Conservation (phyloP, 176 grass and related monocot genomes). For the Triticum dicoccoides region DNA sequence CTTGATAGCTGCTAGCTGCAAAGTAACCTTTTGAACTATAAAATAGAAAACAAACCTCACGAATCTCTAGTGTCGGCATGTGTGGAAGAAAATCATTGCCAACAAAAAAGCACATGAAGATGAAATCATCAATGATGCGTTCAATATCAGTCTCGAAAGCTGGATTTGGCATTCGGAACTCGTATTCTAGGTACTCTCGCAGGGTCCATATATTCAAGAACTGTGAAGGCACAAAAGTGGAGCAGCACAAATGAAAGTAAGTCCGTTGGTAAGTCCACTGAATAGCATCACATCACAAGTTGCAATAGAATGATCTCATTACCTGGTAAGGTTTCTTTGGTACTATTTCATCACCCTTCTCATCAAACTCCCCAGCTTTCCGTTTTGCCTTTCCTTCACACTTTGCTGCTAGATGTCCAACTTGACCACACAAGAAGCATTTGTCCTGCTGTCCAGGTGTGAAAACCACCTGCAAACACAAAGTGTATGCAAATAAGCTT, state of each 20-base stretch:
- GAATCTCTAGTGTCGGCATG: conserved; percentile 97
- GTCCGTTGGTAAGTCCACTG: neutral
- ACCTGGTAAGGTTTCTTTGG: conserved; percentile 98
- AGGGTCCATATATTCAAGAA: conserved; percentile 99
- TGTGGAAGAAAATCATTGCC: conserved; percentile 99
- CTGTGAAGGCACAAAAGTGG: conserved; percentile 36
- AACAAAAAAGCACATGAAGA: conserved; percentile 99
- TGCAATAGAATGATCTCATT: conserved; percentile 4
- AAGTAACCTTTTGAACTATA: conserved; percentile 24
- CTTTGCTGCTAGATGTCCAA: conserved; percentile 92
- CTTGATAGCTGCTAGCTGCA: conserved; percentile 1
- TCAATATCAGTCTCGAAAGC: conserved; percentile 91
- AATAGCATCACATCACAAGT: neutral
- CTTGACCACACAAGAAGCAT: conserved; percentile 96
- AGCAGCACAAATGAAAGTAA: conserved; percentile 9
- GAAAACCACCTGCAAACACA: conserved; percentile 79
- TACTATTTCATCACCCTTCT: conserved; percentile 67
- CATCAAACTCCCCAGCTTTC: conserved; percentile 94
- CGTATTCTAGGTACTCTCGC: conserved; percentile 87
- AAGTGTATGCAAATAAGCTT: conserved; percentile 10
- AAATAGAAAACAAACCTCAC: conserved; percentile 68
- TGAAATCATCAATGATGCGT: conserved; percentile 96
- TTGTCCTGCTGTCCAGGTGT: conserved; percentile 97
- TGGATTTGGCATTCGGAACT: conserved; percentile 89
- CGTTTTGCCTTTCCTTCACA: conserved; percentile 94